A percentile compares a stretch with the other conserved stretches of the same genome.
Evolutionary conservation across 2,329 filamentous ascomycete species (phyloP).

Genomic region (Chrysoporthe austroafricana): DNA sequence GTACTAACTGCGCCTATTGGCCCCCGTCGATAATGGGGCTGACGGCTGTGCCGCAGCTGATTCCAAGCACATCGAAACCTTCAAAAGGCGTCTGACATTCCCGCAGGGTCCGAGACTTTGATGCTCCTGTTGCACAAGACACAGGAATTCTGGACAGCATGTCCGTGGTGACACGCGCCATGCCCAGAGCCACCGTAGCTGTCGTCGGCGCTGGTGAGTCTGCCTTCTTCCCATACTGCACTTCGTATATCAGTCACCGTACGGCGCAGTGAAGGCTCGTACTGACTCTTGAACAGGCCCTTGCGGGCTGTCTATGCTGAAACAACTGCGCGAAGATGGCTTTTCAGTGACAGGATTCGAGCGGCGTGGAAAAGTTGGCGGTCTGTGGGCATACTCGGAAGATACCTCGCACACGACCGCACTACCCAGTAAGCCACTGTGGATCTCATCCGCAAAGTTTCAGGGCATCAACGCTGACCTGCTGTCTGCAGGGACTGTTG

Average conservation of each 20-base stretch:
- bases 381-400: conserved; percentile 48
- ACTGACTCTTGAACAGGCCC: conserved; percentile 12
- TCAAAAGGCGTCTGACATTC: background rate
- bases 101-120: background rate
- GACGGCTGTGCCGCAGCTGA: background rate
- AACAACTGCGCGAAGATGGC: conserved; percentile 49
- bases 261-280: background rate
- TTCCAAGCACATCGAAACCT: background rate
- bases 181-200: conserved; percentile 22
- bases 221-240: background rate
- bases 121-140: background rate
- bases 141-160: background rate
- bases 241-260: background rate
- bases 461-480: conserved; percentile 24
- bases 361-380: conserved; percentile 44
- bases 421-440: conserved; percentile 35
- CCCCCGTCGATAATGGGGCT: background rate
- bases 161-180: conserved; percentile 10
- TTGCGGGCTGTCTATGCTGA: conserved; percentile 38
- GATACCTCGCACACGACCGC: conserved; percentile 41
- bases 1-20: background rate
- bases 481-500: conserved; percentile 9
- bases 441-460: background rate
- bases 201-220: conserved; percentile 27
- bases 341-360: conserved; percentile 51